Evolutionary conservation across 768 basidiomycete genomes (phyloP), one percentile per base, ranked within the genome.

Genomic region (Russula olivacea): DNA sequence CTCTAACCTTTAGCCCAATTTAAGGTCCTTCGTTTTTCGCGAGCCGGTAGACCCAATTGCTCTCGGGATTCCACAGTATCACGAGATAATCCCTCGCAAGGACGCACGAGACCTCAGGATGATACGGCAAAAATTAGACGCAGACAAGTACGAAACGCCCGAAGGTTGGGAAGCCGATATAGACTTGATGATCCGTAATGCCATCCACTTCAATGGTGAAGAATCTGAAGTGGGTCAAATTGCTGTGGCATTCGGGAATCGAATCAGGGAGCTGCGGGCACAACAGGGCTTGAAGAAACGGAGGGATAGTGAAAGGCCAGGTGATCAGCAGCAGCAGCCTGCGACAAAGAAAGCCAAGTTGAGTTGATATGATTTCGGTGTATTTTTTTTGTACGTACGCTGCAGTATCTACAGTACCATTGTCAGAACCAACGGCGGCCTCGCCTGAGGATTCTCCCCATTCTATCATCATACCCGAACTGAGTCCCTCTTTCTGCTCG

Each of bases 1-100:
- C 32, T 17, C 32, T 32, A 14, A 43, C 61, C 32, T 50, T 38
- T 62, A 25, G 19, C 48, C 12, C 57, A 59, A 45, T 49, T 10
- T 19, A 67, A 91, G 89, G 23, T 87, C 84, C 3, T 90, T 84
- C 75, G 77, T 93, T 19, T 93, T 91, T 76, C 85, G 83, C 53
- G 86, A 88, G 59, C 87, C 91, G 47, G 93, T 98, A n/a, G 93
- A 98, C 74, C 93, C 95, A 3, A 81, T 91, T 21, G 74, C 79
- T 3, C 76, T 95, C 38, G 84, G 83, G 6, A 91, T 98, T 55
- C 96, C 95, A 8, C 84, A 86, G 10, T 98, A 98, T 71, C 89
- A 87, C 72, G 85, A 94, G 38, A 76, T 95, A 60, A 91, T 98
- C 67, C 86, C 88, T 5, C 81, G 79, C 65, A 91, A 89, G 71